Base-by-base conservation (phyloP, 495 filamentous ascomycete genomes). In the Margaritispora aquatica region DNA sequence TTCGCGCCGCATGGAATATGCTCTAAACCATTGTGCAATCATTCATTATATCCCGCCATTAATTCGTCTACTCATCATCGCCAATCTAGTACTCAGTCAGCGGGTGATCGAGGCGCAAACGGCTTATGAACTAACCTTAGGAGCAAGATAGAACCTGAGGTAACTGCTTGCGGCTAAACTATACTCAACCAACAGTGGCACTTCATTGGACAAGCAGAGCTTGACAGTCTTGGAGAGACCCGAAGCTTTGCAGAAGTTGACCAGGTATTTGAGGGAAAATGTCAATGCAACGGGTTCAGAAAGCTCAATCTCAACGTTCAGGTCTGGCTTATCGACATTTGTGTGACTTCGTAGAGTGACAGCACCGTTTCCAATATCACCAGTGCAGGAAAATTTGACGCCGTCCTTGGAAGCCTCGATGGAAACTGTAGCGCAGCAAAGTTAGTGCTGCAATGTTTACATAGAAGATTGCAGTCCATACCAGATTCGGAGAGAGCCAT, bases 211-310 rank as follows among this genome's bases (percentile, higher is more conserved):
- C 51, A 99, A 81, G 75, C 88, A 92, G 65, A 99, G 83, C 71
- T 87, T 92, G 67, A 99, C 94, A 53, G 82, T 81, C 69, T 69
- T 75, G 56, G 91, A 94, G 55, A 99, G 77, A 54, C 86, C 84
- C 69, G 88, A 87, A 36, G 94, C 94, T 80, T 99, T 99, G 86
- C 94, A 97, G 80, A 99, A 99, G 82, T 96, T 96, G 83, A 95
- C 90, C 4, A 99, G 85, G 77, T 99, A 99, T 75, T 99, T 99
- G 65, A 97, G 88, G 47, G 94, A 97, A 83, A 99, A 99, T 29
- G 93, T 99, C 46, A 99, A 84, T 48, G 89, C 79, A 60, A 97
- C 95, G 57, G 95, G 90, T 78, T 99, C 94, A 48, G 84, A 86
- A 51, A 99, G 84, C 63, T 88, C 83, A 65, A 99, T 96, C 60